Evolutionary conservation across 129 eudicot genomes (phyloP).

Genomic region (Tagetes erecta): DNA sequence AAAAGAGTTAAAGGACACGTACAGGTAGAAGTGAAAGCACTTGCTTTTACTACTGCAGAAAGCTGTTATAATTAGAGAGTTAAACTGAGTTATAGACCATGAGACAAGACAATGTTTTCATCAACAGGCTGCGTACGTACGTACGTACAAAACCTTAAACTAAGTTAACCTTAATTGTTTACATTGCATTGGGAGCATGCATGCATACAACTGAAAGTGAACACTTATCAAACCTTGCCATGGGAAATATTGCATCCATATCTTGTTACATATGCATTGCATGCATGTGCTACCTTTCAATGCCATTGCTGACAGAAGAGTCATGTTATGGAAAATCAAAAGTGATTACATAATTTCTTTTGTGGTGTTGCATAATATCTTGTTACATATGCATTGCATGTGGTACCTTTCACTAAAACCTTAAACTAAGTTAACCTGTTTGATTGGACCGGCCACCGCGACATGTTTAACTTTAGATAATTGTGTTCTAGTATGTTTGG

Average conservation of each 20-base stretch:
- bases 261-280: constrained; percentile 11
- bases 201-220: constrained; percentile 28
- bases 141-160: constrained; percentile 27
- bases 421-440: neutral
- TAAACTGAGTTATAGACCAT: constrained; percentile 27
- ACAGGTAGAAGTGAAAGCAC: constrained; percentile 34
- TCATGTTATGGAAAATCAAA: too few species aligned
- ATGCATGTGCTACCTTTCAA: neutral
- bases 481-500: too few species aligned
- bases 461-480: too few species aligned
- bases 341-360: too few species aligned
- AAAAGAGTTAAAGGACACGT: constrained; percentile 6
- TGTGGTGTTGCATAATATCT: neutral
- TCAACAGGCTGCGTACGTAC: constrained; percentile 15
- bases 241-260: neutral
- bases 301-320: too few species aligned
- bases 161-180: constrained; percentile 8
- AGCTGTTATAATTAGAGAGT: constrained; percentile 24
- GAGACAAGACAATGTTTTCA: constrained; percentile 34
- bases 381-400: constrained; percentile 2
- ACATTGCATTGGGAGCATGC: constrained; percentile 36
- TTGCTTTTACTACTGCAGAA: constrained; percentile 33
- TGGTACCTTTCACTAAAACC: neutral
- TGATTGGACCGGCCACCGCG: too few species aligned
- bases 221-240: constrained; percentile 4